A percentile compares a stretch with the other conserved stretches of the same genome.
phyloP scores from a whole-genome alignment of 306 rosid species.

The Abrus precatorius region DNA sequence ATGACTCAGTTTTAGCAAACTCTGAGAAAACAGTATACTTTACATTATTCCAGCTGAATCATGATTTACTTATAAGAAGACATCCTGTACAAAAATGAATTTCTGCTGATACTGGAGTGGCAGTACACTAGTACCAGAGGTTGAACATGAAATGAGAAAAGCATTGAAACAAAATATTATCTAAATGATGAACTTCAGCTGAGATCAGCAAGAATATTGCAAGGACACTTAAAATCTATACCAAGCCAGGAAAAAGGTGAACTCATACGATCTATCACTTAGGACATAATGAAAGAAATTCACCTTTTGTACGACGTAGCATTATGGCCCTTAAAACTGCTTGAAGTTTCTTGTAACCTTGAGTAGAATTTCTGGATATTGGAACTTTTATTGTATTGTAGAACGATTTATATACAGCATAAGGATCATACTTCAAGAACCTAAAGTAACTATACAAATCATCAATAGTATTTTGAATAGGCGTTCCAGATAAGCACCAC shows the following conservation, averaged over 20 bases:
- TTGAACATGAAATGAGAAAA: slow-evolving; percentile 23
- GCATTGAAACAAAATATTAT: background rate
- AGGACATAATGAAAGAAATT: slow-evolving; percentile 34
- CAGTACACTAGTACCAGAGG: background rate
- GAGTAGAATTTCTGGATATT: slow-evolving; percentile 82
- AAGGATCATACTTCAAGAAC: slow-evolving; percentile 95
- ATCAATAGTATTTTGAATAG: slow-evolving; percentile 92
- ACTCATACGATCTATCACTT: slow-evolving; percentile 18
- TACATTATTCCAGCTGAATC: slow-evolving; percentile 2
- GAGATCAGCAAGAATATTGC: slow-evolving; percentile 36
- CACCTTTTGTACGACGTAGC: slow-evolving; percentile 99
- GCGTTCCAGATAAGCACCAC: slow-evolving; percentile 99
- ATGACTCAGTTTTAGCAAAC: slow-evolving; percentile 15
- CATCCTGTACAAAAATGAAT: slow-evolving; percentile 1
- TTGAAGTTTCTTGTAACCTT: slow-evolving; percentile 98
- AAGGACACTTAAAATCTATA: slow-evolving; percentile 29
- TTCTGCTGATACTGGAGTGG: background rate
- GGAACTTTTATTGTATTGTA: slow-evolving; percentile 87
- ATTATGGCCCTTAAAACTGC: slow-evolving; percentile 97
- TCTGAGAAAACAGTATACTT: background rate
- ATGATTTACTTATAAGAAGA: background rate
- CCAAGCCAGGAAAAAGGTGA: slow-evolving; percentile 14
- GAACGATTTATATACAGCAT: slow-evolving; percentile 89
- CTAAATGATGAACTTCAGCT: background rate
- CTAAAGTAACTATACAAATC: slow-evolving; percentile 97